Percentiles rank a stretch among this genome's conserved stretches.
Conservation (phyloP, 1,139 yeast genomes). For the Suhomyces coccinellae region DNA sequence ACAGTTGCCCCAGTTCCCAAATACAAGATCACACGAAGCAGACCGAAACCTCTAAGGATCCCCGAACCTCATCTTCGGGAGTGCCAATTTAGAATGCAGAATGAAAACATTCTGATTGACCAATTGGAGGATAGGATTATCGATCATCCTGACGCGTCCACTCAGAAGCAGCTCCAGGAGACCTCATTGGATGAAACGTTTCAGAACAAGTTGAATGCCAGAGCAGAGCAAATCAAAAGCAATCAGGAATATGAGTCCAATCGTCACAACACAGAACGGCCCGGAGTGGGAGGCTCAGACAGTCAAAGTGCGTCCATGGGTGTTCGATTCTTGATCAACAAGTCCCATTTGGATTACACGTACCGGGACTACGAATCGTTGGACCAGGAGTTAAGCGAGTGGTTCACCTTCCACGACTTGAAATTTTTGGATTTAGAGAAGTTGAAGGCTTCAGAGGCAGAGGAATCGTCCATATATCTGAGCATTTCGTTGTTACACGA, state of each 20-base stretch:
- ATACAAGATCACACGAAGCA: constrained; percentile 4
- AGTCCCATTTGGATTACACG: constrained; percentile 47
- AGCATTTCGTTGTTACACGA: neutral
- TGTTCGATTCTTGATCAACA: constrained; percentile 35
- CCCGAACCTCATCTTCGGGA: neutral
- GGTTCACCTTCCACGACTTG: constrained; percentile 61
- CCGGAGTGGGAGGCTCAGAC: neutral
- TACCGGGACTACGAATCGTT: constrained; percentile 43
- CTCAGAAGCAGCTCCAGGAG: constrained; percentile 33
- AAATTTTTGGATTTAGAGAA: constrained; percentile 17
- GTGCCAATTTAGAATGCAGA: constrained; percentile 25
- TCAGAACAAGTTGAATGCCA: constrained; percentile 44
- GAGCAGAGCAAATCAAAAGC: constrained; percentile 42
- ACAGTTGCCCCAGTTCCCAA: neutral
- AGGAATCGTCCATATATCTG: neutral
- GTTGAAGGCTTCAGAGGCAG: neutral
- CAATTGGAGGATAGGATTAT: constrained; percentile 48
- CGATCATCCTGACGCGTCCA: constrained; percentile 47
- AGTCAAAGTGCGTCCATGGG: constrained; percentile 8
- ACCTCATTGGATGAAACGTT: constrained; percentile 44
- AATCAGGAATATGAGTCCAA: constrained; percentile 13
- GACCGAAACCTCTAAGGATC: neutral
- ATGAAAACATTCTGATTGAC: constrained; percentile 44
- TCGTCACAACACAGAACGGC: constrained; percentile 3
- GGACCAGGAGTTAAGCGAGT: constrained; percentile 53